Conservation (phyloP, 2,329 filamentous ascomycete species). For the Fusarium neocosmosporiellum region DNA sequence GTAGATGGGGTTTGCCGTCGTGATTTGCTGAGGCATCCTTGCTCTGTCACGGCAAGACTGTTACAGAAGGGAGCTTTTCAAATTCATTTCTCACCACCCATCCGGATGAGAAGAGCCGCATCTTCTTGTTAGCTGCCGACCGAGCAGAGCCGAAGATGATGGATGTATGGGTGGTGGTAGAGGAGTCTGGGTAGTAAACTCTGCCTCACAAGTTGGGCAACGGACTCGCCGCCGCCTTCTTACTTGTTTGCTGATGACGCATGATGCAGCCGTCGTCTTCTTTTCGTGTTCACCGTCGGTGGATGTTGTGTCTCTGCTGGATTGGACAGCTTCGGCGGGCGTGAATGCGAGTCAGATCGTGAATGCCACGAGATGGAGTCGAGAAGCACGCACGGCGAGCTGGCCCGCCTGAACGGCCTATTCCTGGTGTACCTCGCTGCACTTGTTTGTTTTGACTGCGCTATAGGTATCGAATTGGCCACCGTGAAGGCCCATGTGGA, state of each 20-base stretch:
- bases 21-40: conserved; percentile 36
- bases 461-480: conserved; percentile 29
- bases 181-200: conserved; percentile 15
- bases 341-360: conserved; percentile 34
- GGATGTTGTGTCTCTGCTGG: conserved; percentile 30
- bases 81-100: neutral
- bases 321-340: conserved; percentile 15
- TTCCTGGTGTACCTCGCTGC: conserved; percentile 17
- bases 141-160: neutral
- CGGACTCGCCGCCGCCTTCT: neutral
- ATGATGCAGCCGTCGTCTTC: neutral
- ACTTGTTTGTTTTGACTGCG: conserved; percentile 5
- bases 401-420: conserved; percentile 15
- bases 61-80: neutral
- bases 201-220: conserved; percentile 5
- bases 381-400: conserved; percentile 10
- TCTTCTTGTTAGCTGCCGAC: neutral
- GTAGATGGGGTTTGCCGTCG: conserved; percentile 16
- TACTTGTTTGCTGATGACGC: neutral
- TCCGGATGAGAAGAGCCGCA: conserved; percentile 25
- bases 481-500: conserved; percentile 23
- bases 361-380: conserved; percentile 16
- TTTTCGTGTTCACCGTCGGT: conserved; percentile 24
- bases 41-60: conserved; percentile 19
- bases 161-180: neutral